Conservation (phyloP, 2,329 filamentous ascomycete species). For the Dothidotthia symphoricarpi region DNA sequence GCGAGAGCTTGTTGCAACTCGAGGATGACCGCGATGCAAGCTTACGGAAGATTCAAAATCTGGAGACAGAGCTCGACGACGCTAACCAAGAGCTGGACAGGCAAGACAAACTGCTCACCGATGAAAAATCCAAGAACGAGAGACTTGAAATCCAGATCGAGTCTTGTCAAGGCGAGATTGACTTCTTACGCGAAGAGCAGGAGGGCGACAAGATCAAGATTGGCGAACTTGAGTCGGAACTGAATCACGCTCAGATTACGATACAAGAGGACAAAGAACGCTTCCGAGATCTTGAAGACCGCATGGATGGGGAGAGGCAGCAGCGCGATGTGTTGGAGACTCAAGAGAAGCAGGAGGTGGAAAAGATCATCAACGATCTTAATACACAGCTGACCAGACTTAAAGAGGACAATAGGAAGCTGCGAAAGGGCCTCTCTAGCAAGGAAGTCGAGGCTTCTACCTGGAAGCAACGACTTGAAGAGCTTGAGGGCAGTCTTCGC, state of each 20-base stretch:
- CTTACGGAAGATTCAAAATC: slow-evolving; percentile 71
- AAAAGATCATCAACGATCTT: slow-evolving; percentile 88
- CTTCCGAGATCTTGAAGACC: slow-evolving; percentile 53
- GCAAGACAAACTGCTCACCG: slow-evolving; percentile 77
- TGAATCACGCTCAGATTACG: slow-evolving; percentile 74
- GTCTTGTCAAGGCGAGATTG: slow-evolving; percentile 87
- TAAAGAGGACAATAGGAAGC: slow-evolving; percentile 79
- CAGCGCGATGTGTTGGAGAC: slow-evolving; percentile 84
- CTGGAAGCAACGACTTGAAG: slow-evolving; percentile 87
- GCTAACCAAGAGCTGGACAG: slow-evolving; percentile 84
- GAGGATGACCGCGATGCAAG: slow-evolving; percentile 88
- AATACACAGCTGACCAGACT: slow-evolving; percentile 77
- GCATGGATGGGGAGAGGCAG: slow-evolving; percentile 75
- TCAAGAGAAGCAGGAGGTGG: slow-evolving; percentile 91
- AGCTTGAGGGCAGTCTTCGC: slow-evolving; percentile 84
- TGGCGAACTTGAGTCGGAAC: slow-evolving; percentile 80
- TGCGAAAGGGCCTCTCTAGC: slow-evolving; percentile 78
- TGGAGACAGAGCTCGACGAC: slow-evolving; percentile 79
- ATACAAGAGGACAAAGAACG: slow-evolving; percentile 83
- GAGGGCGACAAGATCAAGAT: slow-evolving; percentile 98
- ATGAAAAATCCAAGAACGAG: slow-evolving; percentile 84
- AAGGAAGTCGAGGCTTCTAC: slow-evolving; percentile 85
- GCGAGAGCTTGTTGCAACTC: slow-evolving; percentile 77
- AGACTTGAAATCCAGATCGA: slow-evolving; percentile 88
- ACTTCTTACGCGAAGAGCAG: slow-evolving; percentile 93